Conservation (phyloP, 2,329 filamentous ascomycete species). For the Epichloe scottii region DNA sequence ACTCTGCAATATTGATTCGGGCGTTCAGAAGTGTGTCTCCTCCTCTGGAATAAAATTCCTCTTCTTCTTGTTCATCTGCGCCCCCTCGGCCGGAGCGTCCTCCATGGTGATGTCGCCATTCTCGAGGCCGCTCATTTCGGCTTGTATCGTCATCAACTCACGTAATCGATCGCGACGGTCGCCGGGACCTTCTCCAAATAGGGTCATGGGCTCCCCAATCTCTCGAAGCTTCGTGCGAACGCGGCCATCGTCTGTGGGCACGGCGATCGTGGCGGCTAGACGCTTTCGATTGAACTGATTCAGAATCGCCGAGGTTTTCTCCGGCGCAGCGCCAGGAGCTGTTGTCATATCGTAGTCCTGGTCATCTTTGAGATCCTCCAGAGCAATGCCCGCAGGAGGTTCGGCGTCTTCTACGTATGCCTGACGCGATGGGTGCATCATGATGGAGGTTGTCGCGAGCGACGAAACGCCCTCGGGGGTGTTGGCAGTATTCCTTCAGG, state of each 20-base stretch:
- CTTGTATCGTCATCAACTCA: slow-evolving; percentile 62
- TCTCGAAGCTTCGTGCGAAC: slow-evolving; percentile 73
- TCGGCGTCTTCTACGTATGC: slow-evolving; percentile 85
- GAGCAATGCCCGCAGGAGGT: slow-evolving; percentile 36
- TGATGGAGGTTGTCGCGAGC: slow-evolving; percentile 20
- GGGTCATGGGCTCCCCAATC: slow-evolving; percentile 82
- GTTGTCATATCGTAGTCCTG: slow-evolving; percentile 74
- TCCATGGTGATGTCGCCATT: slow-evolving; percentile 49
- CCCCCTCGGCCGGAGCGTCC: slow-evolving; percentile 46
- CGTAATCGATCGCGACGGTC: slow-evolving; percentile 81
- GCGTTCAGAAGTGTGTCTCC: slow-evolving; percentile 61
- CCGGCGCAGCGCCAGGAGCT: slow-evolving; percentile 54
- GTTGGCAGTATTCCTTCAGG: not conserved
- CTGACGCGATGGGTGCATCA: slow-evolving; percentile 79
- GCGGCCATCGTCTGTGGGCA: slow-evolving; percentile 84
- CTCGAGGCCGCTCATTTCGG: slow-evolving; percentile 46
- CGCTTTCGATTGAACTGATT: slow-evolving; percentile 87
- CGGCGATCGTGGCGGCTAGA: slow-evolving; percentile 74
- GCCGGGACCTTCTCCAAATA: slow-evolving; percentile 81
- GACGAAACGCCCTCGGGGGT: not conserved
- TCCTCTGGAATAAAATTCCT: slow-evolving; percentile 92
- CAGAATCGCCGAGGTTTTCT: slow-evolving; percentile 74
- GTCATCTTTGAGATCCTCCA: slow-evolving; percentile 48
- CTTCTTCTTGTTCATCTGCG: slow-evolving; percentile 70
- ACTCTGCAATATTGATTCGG: slow-evolving; percentile 66